Evolutionary conservation across 352 stramenopile genomes (phyloP).

Genomic region (Globisporangium irregulare): DNA sequence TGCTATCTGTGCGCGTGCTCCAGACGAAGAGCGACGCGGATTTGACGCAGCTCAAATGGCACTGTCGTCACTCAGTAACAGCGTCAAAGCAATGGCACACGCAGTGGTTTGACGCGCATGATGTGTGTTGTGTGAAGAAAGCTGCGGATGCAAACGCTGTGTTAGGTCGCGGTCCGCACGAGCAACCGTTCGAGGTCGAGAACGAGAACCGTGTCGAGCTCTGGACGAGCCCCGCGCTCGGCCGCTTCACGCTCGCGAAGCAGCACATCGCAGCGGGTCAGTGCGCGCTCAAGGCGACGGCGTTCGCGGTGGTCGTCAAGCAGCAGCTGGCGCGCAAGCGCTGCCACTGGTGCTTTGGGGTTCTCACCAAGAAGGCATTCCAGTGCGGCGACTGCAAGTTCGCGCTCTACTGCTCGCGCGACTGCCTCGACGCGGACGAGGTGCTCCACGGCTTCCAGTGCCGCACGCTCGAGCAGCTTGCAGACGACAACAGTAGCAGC

Average conservation of each 20-base stretch:
- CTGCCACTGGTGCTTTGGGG: constrained; percentile 65
- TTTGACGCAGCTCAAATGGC: constrained; percentile 6
- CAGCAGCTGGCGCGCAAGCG: constrained; percentile 24
- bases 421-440: constrained; percentile 41
- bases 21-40: neutral
- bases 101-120: constrained; percentile 20
- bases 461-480: constrained; percentile 23
- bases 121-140: constrained; percentile 10
- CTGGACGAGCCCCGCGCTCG: constrained; percentile 20
- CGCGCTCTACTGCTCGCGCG: constrained; percentile 46
- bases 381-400: constrained; percentile 53
- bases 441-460: constrained; percentile 56
- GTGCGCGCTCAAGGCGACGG: constrained; percentile 33
- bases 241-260: constrained; percentile 36
- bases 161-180: constrained; percentile 19
- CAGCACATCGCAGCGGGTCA: constrained; percentile 26
- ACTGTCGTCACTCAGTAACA: neutral
- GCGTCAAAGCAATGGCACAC: constrained; percentile 9
- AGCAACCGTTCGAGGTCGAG: constrained; percentile 21
- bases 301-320: constrained; percentile 50
- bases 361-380: constrained; percentile 40
- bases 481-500: neutral
- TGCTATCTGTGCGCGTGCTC: neutral
- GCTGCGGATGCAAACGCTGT: constrained; percentile 7
- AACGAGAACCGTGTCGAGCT: constrained; percentile 21